Evolutionary conservation across 495 filamentous ascomycete species (phyloP), one percentile per base, ranked within the genome.

Genomic region (Xylaria longipes): DNA sequence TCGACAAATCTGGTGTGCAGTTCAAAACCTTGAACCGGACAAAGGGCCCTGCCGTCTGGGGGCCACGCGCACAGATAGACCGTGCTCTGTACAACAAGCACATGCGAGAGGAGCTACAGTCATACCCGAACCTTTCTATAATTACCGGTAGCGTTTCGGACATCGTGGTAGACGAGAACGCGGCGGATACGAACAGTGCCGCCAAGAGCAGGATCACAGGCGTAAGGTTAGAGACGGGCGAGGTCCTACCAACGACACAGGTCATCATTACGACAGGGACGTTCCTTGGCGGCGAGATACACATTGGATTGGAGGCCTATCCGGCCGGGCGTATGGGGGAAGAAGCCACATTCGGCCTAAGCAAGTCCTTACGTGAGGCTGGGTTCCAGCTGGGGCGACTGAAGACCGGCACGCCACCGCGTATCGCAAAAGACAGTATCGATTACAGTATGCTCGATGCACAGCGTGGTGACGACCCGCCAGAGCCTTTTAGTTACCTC

Each of bases 31-130:
- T 99, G 72, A 99, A 99, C 80, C 81, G 89, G 33, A 93, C 87
- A 52, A 98, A 98, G 75, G 96, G 96, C 0, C 93, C 95, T 4
- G 96, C 97, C 8, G 96, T 99, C 68, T 99, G 96, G 96, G 96
- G 95, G 20, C 96, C 94, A 2, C 88, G 96, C 68, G 96, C 96
- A 67, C 96, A 99, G 84, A 99, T 99, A 79, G 96, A 99, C 81
- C 89, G 96, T 68, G 89, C 89, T 65, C 83, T 99, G 35, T 99
- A 98, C 80, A 91, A 94, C 82, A 91, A 89, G 76, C 87, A 97
- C 78, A 99, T 99, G 96, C 90, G 89, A 68, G 92, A 93, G 76
- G 96, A 98, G 82, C 87, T 99, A 71, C 79, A 87, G 63, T 78
- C 84, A 3, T 98, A 97, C 70, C 84, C 90, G 48, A 92, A 93